Conservation (phyloP, 179 eudicot genomes). For the Silene noctiflora region DNA sequence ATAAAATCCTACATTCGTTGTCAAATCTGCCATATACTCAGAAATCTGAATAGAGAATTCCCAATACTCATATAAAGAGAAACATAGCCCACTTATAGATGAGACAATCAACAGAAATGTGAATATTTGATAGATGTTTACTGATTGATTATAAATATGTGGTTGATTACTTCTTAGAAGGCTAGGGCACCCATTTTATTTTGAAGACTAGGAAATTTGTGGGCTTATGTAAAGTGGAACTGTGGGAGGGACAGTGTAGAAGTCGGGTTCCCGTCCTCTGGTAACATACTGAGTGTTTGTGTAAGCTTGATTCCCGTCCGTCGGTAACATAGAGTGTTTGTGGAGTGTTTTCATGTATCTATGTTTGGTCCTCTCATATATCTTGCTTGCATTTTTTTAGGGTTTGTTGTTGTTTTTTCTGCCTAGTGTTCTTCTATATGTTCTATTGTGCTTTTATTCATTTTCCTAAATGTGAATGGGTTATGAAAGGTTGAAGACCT, state of each 20-base stretch:
- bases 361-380: not conserved
- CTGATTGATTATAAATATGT: not conserved
- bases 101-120: not conserved
- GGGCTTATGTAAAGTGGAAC: not conserved
- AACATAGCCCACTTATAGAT: not conserved
- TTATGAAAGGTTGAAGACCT: slow-evolving; percentile 74
- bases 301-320: not conserved
- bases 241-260: not conserved
- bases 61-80: not conserved
- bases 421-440: not conserved
- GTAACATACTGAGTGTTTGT: not conserved
- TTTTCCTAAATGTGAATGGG: slow-evolving; percentile 15
- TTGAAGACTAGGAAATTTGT: too few species aligned
- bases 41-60: not conserved
- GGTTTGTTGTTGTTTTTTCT: not conserved
- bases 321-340: not conserved
- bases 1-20: not conserved
- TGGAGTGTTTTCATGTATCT: not conserved
- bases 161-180: not conserved
- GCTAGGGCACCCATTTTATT: not conserved
- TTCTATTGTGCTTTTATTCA: slow-evolving; percentile 4
- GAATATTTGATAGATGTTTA: not conserved
- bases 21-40: not conserved
- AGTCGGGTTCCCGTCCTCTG: not conserved
- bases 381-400: not conserved